Conservation (phyloP, 805 yeast genomes). For the Kluyveromyces aestuarii region DNA sequence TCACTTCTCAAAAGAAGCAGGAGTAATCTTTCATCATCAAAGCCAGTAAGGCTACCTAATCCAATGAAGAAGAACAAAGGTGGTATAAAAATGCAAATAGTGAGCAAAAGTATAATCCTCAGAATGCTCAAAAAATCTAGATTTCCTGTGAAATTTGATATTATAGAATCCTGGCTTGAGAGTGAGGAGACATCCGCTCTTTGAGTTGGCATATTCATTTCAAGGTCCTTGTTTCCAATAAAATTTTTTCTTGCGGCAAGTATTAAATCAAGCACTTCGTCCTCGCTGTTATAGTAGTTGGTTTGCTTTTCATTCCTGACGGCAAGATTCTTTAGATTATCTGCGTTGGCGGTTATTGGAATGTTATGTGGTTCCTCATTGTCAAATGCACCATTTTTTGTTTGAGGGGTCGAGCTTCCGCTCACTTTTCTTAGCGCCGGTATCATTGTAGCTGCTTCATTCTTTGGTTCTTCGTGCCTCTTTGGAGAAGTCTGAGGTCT, state of each 20-base stretch:
- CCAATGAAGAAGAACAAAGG: constrained; percentile 25
- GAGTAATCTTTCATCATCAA: constrained; percentile 19
- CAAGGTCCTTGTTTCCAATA: background rate
- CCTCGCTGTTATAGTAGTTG: background rate
- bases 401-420: constrained; percentile 3
- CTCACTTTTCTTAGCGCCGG: constrained; percentile 8
- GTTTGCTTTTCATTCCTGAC: background rate
- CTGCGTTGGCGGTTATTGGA: background rate
- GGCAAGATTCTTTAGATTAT: background rate
- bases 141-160: constrained; percentile 7
- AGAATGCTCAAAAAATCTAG: constrained; percentile 17
- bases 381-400: constrained; percentile 11
- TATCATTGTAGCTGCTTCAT: constrained; percentile 1
- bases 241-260: background rate
- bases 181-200: constrained; percentile 16
- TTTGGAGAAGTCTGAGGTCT: constrained; percentile 2
- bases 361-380: background rate
- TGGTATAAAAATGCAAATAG: constrained; percentile 17
- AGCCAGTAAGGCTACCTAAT: constrained; percentile 12
- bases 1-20: constrained; percentile 18
- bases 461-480: background rate
- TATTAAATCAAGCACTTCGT: background rate
- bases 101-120: constrained; percentile 12
- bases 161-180: constrained; percentile 16
- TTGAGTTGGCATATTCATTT: constrained; percentile 12